A percentile compares a stretch with the other conserved stretches of the same genome.
These are phyloP conservation scores for Penicillium pancosmium DNA, from an alignment of 495 filamentous ascomycete genomes.

Conservation along the genomic window DNA sequence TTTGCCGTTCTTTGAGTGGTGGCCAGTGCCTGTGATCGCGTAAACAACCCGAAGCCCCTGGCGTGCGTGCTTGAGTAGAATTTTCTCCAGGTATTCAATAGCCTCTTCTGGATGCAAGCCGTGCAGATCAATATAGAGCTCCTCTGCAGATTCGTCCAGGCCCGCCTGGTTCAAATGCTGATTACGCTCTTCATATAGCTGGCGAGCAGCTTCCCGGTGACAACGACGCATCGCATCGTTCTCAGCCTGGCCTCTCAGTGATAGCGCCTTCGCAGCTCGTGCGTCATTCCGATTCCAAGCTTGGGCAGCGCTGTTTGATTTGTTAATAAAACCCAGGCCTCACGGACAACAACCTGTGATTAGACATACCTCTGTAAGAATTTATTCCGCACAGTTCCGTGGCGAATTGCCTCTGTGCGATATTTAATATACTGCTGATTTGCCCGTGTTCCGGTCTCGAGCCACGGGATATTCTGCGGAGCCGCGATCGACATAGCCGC, in stretches of 20 bases:
- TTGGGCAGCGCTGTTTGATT: constrained; percentile 76
- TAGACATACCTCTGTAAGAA: constrained; percentile 83
- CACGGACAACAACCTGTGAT: background rate
- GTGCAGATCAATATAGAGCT: constrained; percentile 95
- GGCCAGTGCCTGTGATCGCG: constrained; percentile 93
- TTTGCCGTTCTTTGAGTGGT: constrained; percentile 98
- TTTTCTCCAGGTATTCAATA: constrained; percentile 87
- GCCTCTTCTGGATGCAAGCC: constrained; percentile 97
- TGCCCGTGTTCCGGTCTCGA: constrained; percentile 87
- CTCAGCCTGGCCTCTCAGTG: constrained; percentile 90
- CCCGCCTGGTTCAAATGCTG: constrained; percentile 57
- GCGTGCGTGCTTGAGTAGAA: constrained; percentile 76
- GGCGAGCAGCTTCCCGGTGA: constrained; percentile 89
- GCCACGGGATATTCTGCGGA: constrained; percentile 94
- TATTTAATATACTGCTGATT: constrained; percentile 95
- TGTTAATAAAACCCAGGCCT: constrained; percentile 17
- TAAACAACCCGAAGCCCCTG: constrained; percentile 78
- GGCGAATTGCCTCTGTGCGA: constrained; percentile 91
- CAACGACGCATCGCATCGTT: constrained; percentile 97
- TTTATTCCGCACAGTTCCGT: constrained; percentile 93
- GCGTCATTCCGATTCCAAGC: constrained; percentile 99
- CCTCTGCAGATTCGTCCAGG: constrained; percentile 52
- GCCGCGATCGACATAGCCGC: constrained; percentile 80
- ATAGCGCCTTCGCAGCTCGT: constrained; percentile 91
- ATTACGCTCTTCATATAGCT: constrained; percentile 94